phyloP scores from a whole-genome alignment of 805 yeast genomes.

The Suhomyces xylopsoci region DNA sequence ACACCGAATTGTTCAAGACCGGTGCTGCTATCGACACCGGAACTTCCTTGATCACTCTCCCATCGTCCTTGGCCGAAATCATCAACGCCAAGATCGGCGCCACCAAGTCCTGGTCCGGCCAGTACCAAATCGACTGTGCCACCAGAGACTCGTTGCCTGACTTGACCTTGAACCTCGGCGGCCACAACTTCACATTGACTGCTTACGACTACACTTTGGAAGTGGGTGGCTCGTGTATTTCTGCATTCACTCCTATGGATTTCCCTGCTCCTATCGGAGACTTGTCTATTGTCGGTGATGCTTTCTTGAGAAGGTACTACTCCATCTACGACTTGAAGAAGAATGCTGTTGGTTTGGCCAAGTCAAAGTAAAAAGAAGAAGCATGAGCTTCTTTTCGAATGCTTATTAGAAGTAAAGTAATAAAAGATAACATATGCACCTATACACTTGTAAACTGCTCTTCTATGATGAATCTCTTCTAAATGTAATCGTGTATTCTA shows the following conservation, averaged over 20 bases:
- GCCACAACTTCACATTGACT: constrained; percentile 85
- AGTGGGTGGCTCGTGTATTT: constrained; percentile 91
- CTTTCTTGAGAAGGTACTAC: constrained; percentile 93
- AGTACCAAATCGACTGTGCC: constrained; percentile 89
- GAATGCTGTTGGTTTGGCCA: constrained; percentile 93
- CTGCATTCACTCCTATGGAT: constrained; percentile 96
- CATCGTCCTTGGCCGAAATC: constrained; percentile 93
- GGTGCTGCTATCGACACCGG: constrained; percentile 99
- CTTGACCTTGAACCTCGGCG: constrained; percentile 83
- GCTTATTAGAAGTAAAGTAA: not conserved
- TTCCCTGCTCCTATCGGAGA: constrained; percentile 97
- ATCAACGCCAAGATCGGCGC: constrained; percentile 96
- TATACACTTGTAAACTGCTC: too few species aligned
- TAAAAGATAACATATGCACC: not conserved
- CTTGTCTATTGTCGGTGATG: constrained; percentile 93
- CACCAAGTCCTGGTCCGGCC: constrained; percentile 95
- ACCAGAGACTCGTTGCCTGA: constrained; percentile 84
- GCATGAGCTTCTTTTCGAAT: too few species aligned
- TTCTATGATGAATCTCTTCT: too few species aligned
- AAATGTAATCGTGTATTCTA: too few species aligned
- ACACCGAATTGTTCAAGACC: constrained; percentile 71
- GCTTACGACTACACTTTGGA: constrained; percentile 93
- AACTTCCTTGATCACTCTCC: constrained; percentile 92
- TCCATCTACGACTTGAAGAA: constrained; percentile 88
- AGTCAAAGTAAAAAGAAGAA: constrained; percentile 39